These are phyloP conservation scores for Tephrocybe sp. DNA, from an alignment of 768 basidiomycete species.

Conservation along the genomic window DNA sequence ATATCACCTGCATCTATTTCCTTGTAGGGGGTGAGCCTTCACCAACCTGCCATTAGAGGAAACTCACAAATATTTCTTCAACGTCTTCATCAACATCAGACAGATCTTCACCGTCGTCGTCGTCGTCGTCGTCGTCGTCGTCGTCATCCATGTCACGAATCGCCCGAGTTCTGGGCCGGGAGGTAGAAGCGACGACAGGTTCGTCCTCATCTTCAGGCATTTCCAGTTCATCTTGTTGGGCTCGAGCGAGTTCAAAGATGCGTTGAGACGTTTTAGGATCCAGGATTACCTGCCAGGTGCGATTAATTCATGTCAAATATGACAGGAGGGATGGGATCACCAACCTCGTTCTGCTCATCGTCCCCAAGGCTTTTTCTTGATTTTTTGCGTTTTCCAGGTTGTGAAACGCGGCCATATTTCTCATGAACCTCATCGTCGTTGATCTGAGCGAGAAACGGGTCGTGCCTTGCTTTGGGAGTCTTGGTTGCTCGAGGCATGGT, in stretches of 20 bases:
- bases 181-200: constrained; percentile 28
- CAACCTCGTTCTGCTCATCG: constrained; percentile 56
- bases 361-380: constrained; percentile 41
- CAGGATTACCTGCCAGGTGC: constrained; percentile 51
- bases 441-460: constrained; percentile 84
- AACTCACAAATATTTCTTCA: constrained; percentile 60
- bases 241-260: constrained; percentile 89
- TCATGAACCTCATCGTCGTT: constrained; percentile 71
- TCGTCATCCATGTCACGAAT: constrained; percentile 19
- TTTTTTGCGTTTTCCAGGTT: constrained; percentile 75
- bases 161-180: constrained; percentile 31
- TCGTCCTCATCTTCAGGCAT: constrained; percentile 50
- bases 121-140: constrained; percentile 51
- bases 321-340: constrained; percentile 19
- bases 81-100: constrained; percentile 47
- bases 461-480: constrained; percentile 67
- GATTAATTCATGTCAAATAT: constrained; percentile 8
- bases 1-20: constrained; percentile 91
- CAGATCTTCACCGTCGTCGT: constrained; percentile 28
- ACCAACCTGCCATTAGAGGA: constrained; percentile 1
- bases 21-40: constrained; percentile 33
- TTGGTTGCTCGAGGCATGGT: constrained; percentile 67
- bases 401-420: constrained; percentile 76
- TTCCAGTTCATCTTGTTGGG: constrained; percentile 89
- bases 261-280: constrained; percentile 81